These are phyloP conservation scores for Xylariales sp. DNA, from an alignment of 2,329 filamentous ascomycete species.

Conservation along the genomic window DNA sequence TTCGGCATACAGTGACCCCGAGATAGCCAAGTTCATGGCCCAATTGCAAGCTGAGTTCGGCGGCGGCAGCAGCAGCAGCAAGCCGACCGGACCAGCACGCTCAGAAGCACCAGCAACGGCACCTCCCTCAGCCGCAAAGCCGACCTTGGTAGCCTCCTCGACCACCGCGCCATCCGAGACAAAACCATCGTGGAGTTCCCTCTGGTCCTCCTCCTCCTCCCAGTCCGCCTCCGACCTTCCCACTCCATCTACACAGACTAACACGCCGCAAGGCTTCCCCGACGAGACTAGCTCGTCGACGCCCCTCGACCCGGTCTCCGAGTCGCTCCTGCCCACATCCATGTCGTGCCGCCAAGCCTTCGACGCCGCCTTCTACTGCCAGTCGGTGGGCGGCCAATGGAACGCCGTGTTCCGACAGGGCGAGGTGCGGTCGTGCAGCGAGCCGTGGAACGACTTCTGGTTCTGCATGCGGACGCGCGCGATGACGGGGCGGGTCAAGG, in stretches of 20 bases:
- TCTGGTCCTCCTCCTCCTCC: constrained; percentile 25
- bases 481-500: constrained; percentile 54
- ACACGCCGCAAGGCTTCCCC: constrained; percentile 6
- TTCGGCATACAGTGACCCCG: constrained; percentile 40
- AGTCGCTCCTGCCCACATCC: constrained; percentile 68
- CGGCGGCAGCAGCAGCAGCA: no score
- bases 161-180: neutral
- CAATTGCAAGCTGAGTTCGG: constrained; percentile 25
- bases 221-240: constrained; percentile 12
- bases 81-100: constrained; percentile 10
- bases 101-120: constrained; percentile 9
- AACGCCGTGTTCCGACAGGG: constrained; percentile 88
- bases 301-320: constrained; percentile 46
- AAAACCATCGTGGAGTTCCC: constrained; percentile 19
- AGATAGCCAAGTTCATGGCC: constrained; percentile 50
- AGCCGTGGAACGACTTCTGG: constrained; percentile 93
- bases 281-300: constrained; percentile 6
- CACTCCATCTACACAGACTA: constrained; percentile 16
- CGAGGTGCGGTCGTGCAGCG: constrained; percentile 67
- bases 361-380: constrained; percentile 91
- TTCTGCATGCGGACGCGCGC: constrained; percentile 88
- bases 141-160: constrained; percentile 2
- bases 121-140: constrained; percentile 15
- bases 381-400: constrained; percentile 86
- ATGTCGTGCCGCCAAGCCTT: constrained; percentile 92